Evolutionary conservation across 352 stramenopile genomes (phyloP), one percentile per base, ranked within the genome.

Genomic region (Globisporangium orthogonon): DNA sequence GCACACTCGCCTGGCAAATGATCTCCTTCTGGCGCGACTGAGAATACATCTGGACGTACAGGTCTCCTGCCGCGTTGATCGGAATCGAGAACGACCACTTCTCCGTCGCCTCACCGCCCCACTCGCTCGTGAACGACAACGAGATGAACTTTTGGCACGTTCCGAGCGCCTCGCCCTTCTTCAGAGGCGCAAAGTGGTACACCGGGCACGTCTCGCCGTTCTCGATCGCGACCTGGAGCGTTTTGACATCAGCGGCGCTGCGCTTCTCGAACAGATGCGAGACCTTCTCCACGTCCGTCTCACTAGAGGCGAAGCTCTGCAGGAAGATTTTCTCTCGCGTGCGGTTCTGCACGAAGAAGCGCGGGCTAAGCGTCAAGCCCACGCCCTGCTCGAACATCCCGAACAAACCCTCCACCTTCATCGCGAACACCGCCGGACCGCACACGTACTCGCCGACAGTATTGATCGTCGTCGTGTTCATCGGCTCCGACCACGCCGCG

Each of bases 401-500:
- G 41, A 92, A 89, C 18, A 95, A 58, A 55, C 83, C 85, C 63
- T 90, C 78, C 47, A 95, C 81, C 61, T 93, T 88, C 46, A 95
- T 72, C 7, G 74, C 75, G 49, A 93, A 87, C 30, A 95, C 79
- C 39, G 77, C 87, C 18, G 78, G 68, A 0, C 85, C 80, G 40
- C 79, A 90, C 17, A 83, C 76, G 4, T 79, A 70, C 61, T 95
- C 85, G 44, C 85, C 85, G 39, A 85, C 78, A 7, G 85, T 95
- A 50, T 93, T 92, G n/a, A 95, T 83, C 0, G 85, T 84, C 10
- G 85, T 88, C 46, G 78, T 86, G 60, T 95, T 95, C 63, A 93
- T 81, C 1, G 79, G 76, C 55, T 93, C 81, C 0, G 81, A 91
- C 83, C 83, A 95, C n/a, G 71, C 60, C 7, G 71, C 74, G n/a